Evolutionary conservation across 2,329 filamentous ascomycete species (phyloP).

Genomic region (Exophiala viscosa): DNA sequence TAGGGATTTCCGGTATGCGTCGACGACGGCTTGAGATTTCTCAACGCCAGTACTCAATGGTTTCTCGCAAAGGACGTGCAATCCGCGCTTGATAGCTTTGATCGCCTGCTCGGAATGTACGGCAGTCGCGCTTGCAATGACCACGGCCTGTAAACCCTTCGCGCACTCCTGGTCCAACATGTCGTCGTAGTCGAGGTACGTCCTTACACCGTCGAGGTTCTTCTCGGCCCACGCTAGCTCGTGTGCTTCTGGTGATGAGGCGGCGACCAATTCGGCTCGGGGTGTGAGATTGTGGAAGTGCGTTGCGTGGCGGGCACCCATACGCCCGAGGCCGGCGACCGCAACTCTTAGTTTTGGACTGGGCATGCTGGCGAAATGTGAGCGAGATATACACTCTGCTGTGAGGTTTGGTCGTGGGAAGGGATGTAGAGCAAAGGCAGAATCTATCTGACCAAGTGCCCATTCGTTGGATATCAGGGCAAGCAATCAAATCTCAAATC

Average conservation of each 20-base stretch:
- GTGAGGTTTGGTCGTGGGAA: background rate
- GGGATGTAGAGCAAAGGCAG: background rate
- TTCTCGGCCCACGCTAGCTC: constrained; percentile 51
- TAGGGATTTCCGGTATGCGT: constrained; percentile 42
- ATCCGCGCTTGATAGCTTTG: constrained; percentile 52
- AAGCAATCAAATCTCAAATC: too few species aligned
- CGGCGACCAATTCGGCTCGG: constrained; percentile 49
- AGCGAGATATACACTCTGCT: background rate
- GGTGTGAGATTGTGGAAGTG: constrained; percentile 49
- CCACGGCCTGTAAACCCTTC: constrained; percentile 51
- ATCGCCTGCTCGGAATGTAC: constrained; percentile 57
- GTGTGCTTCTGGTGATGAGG: constrained; percentile 44
- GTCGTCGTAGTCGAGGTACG: constrained; percentile 55
- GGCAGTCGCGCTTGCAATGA: constrained; percentile 54
- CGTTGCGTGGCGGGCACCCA: constrained; percentile 47
- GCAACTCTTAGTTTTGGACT: constrained; percentile 41
- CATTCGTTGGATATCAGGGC: too few species aligned
- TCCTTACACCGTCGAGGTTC: constrained; percentile 50
- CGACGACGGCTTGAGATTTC: constrained; percentile 59
- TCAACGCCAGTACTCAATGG: constrained; percentile 54
- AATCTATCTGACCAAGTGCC: too few species aligned
- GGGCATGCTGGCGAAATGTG: constrained; percentile 16
- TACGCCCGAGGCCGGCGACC: constrained; percentile 50
- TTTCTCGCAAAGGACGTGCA: constrained; percentile 58
- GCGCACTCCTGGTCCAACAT: constrained; percentile 52